A percentile compares a stretch with the other conserved stretches of the same genome.
Evolutionary conservation across 768 basidiomycete species (phyloP).

Genomic region (Lepiota brunneoincarnata): DNA sequence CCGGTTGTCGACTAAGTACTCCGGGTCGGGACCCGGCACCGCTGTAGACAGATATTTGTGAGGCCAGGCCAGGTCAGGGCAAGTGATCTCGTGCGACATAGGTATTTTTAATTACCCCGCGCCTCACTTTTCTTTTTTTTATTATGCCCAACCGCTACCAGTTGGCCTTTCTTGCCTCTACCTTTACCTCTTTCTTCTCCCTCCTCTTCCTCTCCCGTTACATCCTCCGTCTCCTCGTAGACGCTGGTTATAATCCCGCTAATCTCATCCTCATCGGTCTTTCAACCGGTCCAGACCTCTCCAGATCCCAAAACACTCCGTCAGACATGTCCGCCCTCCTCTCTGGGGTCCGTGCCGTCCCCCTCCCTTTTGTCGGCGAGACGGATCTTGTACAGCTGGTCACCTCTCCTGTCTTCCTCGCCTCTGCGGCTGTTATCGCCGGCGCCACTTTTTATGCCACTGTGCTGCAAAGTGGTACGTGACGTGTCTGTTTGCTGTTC

Average conservation of each 20-base stretch:
- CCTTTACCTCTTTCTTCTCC: slow-evolving; percentile 41
- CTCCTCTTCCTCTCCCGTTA: slow-evolving; percentile 46
- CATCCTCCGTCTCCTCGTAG: slow-evolving; percentile 40
- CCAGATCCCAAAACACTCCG: neutral
- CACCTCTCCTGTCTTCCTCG: slow-evolving; percentile 28
- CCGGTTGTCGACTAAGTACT: neutral
- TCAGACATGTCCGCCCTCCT: slow-evolving; percentile 15
- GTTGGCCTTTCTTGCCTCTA: slow-evolving; percentile 51
- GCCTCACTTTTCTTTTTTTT: slow-evolving; percentile 12
- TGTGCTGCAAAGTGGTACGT: slow-evolving; percentile 43
- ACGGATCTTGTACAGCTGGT: slow-evolving; percentile 28
- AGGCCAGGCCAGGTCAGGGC: neutral
- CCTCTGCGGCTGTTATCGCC: slow-evolving; percentile 44
- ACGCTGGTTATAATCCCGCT: slow-evolving; percentile 56
- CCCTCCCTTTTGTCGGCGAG: slow-evolving; percentile 34
- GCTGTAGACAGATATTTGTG: slow-evolving; percentile 6
- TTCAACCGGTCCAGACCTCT: slow-evolving; percentile 17
- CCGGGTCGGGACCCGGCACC: neutral
- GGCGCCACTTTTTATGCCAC: slow-evolving; percentile 53
- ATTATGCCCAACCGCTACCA: slow-evolving; percentile 59
- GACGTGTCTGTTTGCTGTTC: slow-evolving; percentile 6
- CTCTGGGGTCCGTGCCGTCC: slow-evolving; percentile 27
- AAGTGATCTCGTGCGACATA: neutral
- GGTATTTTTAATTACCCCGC: slow-evolving; percentile 3
- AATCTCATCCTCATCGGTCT: slow-evolving; percentile 65